These are phyloP conservation scores for Ophiosphaerella herpotricha DNA, from an alignment of 2,329 filamentous ascomycete species.

Conservation along the genomic window DNA sequence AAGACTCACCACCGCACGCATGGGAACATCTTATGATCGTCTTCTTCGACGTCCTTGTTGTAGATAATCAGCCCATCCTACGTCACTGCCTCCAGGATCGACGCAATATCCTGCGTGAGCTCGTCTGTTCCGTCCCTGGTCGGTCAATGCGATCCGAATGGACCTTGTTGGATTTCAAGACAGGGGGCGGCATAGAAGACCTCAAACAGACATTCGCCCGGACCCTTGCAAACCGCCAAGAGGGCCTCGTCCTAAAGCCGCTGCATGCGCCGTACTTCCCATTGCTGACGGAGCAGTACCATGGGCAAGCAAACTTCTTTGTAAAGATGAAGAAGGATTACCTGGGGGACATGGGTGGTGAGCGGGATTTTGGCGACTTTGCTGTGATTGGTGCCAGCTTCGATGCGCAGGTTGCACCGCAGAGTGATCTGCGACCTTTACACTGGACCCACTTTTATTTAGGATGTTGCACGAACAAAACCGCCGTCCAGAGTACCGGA, in stretches of 20 bases:
- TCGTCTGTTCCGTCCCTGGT: slow-evolving; percentile 63
- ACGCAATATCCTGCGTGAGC: slow-evolving; percentile 61
- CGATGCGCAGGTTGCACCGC: slow-evolving; percentile 65
- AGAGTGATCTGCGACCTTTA: slow-evolving; percentile 59
- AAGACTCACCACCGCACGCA: slow-evolving; percentile 66
- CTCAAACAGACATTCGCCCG: slow-evolving; percentile 61
- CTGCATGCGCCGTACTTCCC: slow-evolving; percentile 75
- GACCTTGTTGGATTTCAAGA: slow-evolving; percentile 68
- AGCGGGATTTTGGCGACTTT: slow-evolving; percentile 70
- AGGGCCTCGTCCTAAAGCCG: slow-evolving; percentile 82
- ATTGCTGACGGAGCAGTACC: slow-evolving; percentile 25
- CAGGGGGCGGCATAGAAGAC: slow-evolving; percentile 35
- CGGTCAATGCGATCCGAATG: slow-evolving; percentile 69
- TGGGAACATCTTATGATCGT: slow-evolving; percentile 65
- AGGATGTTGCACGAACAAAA: slow-evolving; percentile 74
- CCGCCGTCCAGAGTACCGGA: slow-evolving; percentile 58
- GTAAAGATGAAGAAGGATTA: slow-evolving; percentile 95
- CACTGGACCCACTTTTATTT: slow-evolving; percentile 82
- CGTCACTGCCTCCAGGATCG: slow-evolving; percentile 63
- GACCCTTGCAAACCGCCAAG: slow-evolving; percentile 68
- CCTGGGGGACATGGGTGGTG: slow-evolving; percentile 75
- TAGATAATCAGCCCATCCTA: slow-evolving; percentile 60
- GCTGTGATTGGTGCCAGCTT: slow-evolving; percentile 77
- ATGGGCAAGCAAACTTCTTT: slow-evolving; percentile 52
- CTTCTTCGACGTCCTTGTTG: slow-evolving; percentile 63